Base-by-base conservation (phyloP, 2,329 filamentous ascomycete genomes). In the Alternaria ventricosa region DNA sequence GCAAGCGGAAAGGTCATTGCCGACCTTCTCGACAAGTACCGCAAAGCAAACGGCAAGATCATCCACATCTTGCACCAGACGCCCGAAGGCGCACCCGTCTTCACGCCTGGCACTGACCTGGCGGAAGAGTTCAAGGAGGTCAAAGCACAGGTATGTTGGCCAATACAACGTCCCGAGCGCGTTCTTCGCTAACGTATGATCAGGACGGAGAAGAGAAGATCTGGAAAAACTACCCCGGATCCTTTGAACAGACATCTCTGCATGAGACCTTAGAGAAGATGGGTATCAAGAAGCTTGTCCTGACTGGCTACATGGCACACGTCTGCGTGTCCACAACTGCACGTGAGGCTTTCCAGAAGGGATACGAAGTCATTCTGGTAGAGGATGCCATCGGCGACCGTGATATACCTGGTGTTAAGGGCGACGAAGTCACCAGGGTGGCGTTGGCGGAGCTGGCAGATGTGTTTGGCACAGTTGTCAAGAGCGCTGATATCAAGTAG, bases 251-350 rank as follows among this genome's bases (percentile, higher is more conserved):
- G 46, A 92, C 89, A 0, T 82, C 87, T 50, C 77, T 92, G 22
- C 79, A 89, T 58, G 83, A 84, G 18, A 84, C 84, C 44, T 71
- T 91, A n/a, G 79, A 85, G 43, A 78, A 78, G 0, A 77, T 82
- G 30, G 85, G 82, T 0, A 81, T 79, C 55, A 87, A 86, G 69
- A 91, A 90, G 82, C 73, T 91, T 28, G 89, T 92, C 6, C 71
- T 90, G 56, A 82, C 81, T 0, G 88, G 87, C 1, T 89, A 89
- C 72, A 89, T 89, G 85, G 88, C 90, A 2, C 89, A 92, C 75
- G 86, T 92, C 1, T 86, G 88, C 83, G 78, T 91, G 64, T 81
- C 88, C 2, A 87, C 88, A 0, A 92, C 90, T 0, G 87, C 89
- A 0, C 81, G 89, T 47, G 85, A 88, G 54, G 90, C 82, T 2